Evolutionary conservation across 176 grass and related monocot genomes (phyloP), one percentile per base, ranked within the genome.

Genomic region (Oryza meridionalis): DNA sequence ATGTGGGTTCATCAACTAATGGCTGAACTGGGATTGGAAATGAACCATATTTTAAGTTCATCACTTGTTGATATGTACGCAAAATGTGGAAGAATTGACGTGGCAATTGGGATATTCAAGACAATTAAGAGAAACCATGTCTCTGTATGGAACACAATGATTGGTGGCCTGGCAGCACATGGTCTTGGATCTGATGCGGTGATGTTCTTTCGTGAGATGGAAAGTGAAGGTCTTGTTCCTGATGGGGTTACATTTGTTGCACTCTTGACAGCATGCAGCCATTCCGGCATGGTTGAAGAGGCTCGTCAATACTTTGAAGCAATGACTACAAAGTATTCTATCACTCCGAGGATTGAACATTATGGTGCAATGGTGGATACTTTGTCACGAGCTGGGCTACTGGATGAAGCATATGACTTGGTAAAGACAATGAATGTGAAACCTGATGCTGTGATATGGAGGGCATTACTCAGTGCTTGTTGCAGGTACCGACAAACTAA

Each of bases 41-140:
- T 82, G n/a, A 91, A 91, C 81, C 75, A 89, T 84, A 82, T 94
- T 58, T 61, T 94, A 70, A 68, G 63, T 75, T 89, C 92, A 73
- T 81, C 89, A 65, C 81, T 94, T 47, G 15, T 94, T 78, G 89
- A 91, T 84, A 94, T 94, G 92, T 89, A 94, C 46, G 87, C 89
- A 21, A 94, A 94, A 69, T 94, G 92, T 75, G 92, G 89, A 79
- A 94, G 65, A 66, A 85, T 94, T 61, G 87, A 85, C 26, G 27
- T 88, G 16, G 87, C 89, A 38, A 75, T 81, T 71, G 68, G 79
- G 11, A 88, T 94, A 78, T 94, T 94, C 81, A 76, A 78, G 29
- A 44, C 33, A 67, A 43, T 75, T 73, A 53, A 51, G 38, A 87
- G 58, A 68, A 86, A 82, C 7, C 77, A 89, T 78, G 67, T 94